Evolutionary conservation across 352 stramenopile genomes (phyloP).

Genomic region (Pythium phragmiticola): DNA sequence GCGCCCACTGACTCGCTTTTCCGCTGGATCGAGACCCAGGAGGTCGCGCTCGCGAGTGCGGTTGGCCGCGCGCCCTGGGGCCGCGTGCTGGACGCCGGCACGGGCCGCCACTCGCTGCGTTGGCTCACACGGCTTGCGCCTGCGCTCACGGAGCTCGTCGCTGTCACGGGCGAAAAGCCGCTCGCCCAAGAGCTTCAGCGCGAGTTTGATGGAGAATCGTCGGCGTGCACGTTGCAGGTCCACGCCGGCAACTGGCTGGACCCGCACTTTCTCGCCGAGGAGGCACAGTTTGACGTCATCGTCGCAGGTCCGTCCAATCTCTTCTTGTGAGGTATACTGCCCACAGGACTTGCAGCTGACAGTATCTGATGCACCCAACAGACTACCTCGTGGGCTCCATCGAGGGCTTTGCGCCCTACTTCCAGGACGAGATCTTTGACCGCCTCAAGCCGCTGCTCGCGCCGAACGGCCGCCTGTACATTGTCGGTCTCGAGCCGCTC

Average conservation of each 20-base stretch:
- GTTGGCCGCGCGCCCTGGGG: constrained; percentile 28
- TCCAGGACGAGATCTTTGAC: constrained; percentile 80
- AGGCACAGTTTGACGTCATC: constrained; percentile 47
- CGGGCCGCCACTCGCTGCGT: constrained; percentile 72
- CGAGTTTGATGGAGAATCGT: constrained; percentile 20
- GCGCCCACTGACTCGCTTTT: constrained; percentile 44
- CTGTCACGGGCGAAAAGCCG: constrained; percentile 48
- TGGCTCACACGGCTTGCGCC: constrained; percentile 70
- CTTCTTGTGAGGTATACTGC: background rate
- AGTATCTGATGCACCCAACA: background rate
- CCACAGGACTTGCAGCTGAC: too few species aligned
- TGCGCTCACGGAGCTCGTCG: constrained; percentile 34
- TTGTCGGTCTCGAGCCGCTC: constrained; percentile 73
- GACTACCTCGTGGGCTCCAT: constrained; percentile 89
- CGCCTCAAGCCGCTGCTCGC: constrained; percentile 54
- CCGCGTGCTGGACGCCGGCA: constrained; percentile 78
- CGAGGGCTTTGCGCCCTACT: constrained; percentile 83
- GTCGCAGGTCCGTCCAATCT: constrained; percentile 28
- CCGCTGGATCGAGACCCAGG: constrained; percentile 46
- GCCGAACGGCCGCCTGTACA: constrained; percentile 65
- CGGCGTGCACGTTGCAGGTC: constrained; percentile 30
- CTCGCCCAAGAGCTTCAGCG: constrained; percentile 35
- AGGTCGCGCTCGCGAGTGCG: constrained; percentile 15
- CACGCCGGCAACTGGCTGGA: constrained; percentile 60
- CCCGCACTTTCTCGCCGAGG: constrained; percentile 35